Percentiles rank a stretch among this genome's conserved stretches.
These are phyloP conservation scores for Strobilomyces dryophilus DNA, from an alignment of 768 basidiomycete species.

Conservation along the genomic window DNA sequence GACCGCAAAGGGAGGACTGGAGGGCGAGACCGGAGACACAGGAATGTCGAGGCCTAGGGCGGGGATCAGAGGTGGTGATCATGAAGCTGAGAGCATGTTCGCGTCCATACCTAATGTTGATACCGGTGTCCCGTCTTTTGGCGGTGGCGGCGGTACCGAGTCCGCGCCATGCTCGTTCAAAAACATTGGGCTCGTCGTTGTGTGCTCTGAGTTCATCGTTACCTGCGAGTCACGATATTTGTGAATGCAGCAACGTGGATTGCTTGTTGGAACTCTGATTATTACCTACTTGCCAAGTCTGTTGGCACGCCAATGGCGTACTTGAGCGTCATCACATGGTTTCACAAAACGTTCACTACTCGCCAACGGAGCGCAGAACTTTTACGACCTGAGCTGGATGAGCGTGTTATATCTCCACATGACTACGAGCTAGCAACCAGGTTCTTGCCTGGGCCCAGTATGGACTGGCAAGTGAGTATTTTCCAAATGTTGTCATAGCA, in stretches of 20 bases:
- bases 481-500: not conserved
- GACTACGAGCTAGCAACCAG: constrained; percentile 54
- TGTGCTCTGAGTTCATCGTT: constrained; percentile 7
- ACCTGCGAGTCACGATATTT: not conserved
- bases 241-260: not conserved
- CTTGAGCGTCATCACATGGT: constrained; percentile 31
- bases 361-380: constrained; percentile 32
- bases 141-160: constrained; percentile 12
- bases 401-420: constrained; percentile 27
- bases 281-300: not conserved
- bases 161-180: not conserved
- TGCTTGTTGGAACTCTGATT: not conserved
- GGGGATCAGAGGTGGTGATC: constrained; percentile 15
- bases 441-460: constrained; percentile 50
- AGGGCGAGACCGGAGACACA: constrained; percentile 17
- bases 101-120: constrained; percentile 24
- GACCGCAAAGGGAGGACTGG: constrained; percentile 30
- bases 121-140: constrained; percentile 15
- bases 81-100: not conserved
- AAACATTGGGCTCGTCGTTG: constrained; percentile 1
- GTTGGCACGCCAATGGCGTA: constrained; percentile 29
- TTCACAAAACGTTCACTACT: constrained; percentile 43
- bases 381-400: constrained; percentile 30
- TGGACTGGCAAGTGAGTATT: constrained; percentile 40
- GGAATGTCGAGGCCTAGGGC: constrained; percentile 23